phyloP scores from a whole-genome alignment of 345 rosid species.

The Kernera saxatilis region DNA sequence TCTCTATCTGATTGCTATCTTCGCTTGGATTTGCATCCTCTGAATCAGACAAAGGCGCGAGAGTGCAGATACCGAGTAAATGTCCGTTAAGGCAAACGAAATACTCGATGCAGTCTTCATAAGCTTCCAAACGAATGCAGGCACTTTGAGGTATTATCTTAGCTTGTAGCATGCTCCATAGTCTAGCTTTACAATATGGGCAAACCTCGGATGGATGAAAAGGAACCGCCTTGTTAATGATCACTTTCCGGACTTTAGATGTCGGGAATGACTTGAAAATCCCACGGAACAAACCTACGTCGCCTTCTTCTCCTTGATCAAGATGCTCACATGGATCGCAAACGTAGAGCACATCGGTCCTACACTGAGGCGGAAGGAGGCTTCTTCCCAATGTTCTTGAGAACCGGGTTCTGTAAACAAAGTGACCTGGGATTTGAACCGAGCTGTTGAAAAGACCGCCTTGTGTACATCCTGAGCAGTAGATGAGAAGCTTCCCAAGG shows the following conservation, averaged over 20 bases:
- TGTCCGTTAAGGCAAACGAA: constrained; percentile 95
- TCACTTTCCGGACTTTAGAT: constrained; percentile 72
- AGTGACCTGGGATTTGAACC: constrained; percentile 81
- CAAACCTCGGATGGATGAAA: constrained; percentile 89
- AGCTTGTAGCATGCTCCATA: constrained; percentile 97
- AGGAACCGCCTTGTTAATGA: constrained; percentile 58
- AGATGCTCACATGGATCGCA: constrained; percentile 99
- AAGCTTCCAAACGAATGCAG: constrained; percentile 84
- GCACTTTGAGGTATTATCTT: constrained; percentile 94
- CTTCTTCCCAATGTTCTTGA: constrained; percentile 91
- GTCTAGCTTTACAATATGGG: constrained; percentile 87
- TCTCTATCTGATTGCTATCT: constrained; percentile 21
- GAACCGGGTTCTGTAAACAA: constrained; percentile 83
- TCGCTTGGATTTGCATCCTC: constrained; percentile 68
- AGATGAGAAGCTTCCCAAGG: constrained; percentile 88
- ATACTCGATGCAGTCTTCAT: constrained; percentile 86
- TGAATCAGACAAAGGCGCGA: constrained; percentile 89
- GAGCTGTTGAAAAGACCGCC: constrained; percentile 64
- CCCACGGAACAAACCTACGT: constrained; percentile 92
- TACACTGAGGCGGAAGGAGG: constrained; percentile 90
- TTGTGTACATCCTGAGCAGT: constrained; percentile 78
- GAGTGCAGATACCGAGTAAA: constrained; percentile 85
- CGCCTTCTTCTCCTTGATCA: constrained; percentile 98
- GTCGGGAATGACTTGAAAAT: constrained; percentile 75
- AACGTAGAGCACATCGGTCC: constrained; percentile 81